phyloP scores from a whole-genome alignment of 306 rosid species.

The barrel medic (Medicago truncatula) region MtrunA17r5.0-ANR NC_053049.1:42331001-42331500 shows the following conservation, averaged over 20 bases:
- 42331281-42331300: too few species aligned
- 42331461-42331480: slow-evolving; percentile 1
- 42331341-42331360: slow-evolving; percentile 3
- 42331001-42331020: not conserved
- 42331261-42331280: not conserved
- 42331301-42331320: slow-evolving; percentile 13
- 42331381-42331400: not conserved
- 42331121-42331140: not conserved
- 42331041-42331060: slow-evolving; percentile 97
- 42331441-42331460: not conserved
- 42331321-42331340: slow-evolving; percentile 1
- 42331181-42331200: not conserved
- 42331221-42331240: not conserved
- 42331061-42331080: slow-evolving; percentile 95
- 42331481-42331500: not conserved
- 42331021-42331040: slow-evolving; percentile 56
- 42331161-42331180: not conserved
- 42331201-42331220: not conserved
- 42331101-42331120: not conserved
- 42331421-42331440: not conserved
- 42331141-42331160: slow-evolving; percentile 30
- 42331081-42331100: slow-evolving; percentile 49
- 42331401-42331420: not conserved
- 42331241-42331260: slow-evolving; percentile 34
- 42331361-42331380: not conserved